Conservation (phyloP, 495 filamentous ascomycete species). For the Amorphotheca resinae region DNA sequence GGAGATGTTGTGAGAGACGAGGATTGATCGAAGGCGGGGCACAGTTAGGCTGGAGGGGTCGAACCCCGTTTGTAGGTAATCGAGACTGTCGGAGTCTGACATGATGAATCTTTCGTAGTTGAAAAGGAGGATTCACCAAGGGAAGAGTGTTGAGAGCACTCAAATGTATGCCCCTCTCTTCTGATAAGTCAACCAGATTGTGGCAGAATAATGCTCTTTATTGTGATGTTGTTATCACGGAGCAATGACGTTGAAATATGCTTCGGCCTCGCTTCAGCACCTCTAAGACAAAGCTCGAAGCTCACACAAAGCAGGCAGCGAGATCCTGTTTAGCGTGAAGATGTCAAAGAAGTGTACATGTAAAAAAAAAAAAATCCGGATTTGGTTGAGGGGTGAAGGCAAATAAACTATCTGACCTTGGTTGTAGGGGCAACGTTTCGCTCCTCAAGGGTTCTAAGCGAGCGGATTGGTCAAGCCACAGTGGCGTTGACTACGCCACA, state of each 20-base stretch:
- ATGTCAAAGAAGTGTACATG: neutral
- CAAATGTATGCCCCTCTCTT: neutral
- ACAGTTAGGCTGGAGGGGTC: constrained; percentile 74
- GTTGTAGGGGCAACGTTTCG: neutral
- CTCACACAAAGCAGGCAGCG: neutral
- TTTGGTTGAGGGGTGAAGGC: neutral
- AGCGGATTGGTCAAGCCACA: neutral
- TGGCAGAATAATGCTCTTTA: too few relatives aligned
- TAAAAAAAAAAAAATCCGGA: neutral
- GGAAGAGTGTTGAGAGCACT: neutral
- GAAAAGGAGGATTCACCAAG: neutral
- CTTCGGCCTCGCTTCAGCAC: too few relatives aligned
- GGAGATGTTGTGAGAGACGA: constrained; percentile 70
- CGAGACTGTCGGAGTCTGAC: constrained; percentile 51
- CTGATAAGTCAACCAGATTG: too few relatives aligned
- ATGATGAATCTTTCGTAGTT: constrained; percentile 27
- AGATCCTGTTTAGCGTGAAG: neutral
- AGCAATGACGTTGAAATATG: too few relatives aligned
- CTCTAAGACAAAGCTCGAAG: too few relatives aligned
- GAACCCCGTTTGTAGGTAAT: constrained; percentile 76
- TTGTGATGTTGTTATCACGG: too few relatives aligned
- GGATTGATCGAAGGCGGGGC: constrained; percentile 73
- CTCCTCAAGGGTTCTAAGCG: neutral
- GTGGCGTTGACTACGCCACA: too few relatives aligned
- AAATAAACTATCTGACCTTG: neutral